Conservation (phyloP, 176 grass and related monocot species). For the Cenchrus purpureus region DNA sequence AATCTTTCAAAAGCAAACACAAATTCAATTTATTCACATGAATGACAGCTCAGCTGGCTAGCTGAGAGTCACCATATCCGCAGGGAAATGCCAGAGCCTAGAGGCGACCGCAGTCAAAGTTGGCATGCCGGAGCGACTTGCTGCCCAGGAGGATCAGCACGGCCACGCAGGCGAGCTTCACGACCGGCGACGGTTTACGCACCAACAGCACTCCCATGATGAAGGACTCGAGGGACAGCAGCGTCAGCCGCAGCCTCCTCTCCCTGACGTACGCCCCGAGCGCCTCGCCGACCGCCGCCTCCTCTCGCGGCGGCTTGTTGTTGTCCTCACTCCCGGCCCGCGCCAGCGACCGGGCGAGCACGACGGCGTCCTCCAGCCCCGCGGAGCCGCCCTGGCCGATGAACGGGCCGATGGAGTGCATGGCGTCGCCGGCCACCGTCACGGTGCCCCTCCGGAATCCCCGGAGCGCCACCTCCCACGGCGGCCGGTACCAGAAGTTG, state of each 20-base stretch:
- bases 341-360: conserved; percentile 52
- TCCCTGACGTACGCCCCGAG: conserved; percentile 44
- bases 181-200: conserved; percentile 18
- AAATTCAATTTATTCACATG: no score
- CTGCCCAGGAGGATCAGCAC: conserved; percentile 44
- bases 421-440: conserved; percentile 46
- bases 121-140: conserved; percentile 29
- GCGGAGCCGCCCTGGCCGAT: conserved; percentile 60
- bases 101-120: conserved; percentile 56
- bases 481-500: conserved; percentile 40
- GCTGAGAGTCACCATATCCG: no score
- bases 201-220: background rate
- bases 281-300: background rate
- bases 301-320: background rate
- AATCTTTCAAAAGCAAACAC: no score
- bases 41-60: no score
- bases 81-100: background rate
- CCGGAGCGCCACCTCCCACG: conserved; percentile 41
- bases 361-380: conserved; percentile 53
- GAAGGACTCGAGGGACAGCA: conserved; percentile 5
- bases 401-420: conserved; percentile 71
- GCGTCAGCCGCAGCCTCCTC: conserved; percentile 29
- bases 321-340: background rate
- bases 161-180: conserved; percentile 28
- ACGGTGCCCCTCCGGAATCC: conserved; percentile 47